These are phyloP conservation scores for Entomophthora muscae DNA, from an alignment of 371 early-diverging fungal genomes.

Conservation along the genomic window DNA sequence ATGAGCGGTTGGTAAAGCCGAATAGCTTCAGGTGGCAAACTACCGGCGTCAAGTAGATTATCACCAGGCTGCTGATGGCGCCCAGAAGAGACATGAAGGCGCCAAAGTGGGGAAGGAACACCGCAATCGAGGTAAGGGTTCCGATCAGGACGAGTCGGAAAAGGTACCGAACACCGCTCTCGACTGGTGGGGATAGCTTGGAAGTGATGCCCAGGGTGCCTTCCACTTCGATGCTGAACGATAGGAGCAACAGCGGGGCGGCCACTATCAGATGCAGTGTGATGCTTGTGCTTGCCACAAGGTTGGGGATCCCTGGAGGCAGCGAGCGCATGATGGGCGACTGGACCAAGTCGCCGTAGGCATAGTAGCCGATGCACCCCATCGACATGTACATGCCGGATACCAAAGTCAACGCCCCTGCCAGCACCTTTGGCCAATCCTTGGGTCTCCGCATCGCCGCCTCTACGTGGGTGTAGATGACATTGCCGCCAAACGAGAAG, in stretches of 20 bases:
- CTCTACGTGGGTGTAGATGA: constrained; percentile 39
- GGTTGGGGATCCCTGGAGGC: constrained; percentile 37
- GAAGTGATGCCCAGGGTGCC: background rate
- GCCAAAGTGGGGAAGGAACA: constrained; percentile 59
- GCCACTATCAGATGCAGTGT: constrained; percentile 63
- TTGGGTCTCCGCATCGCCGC: constrained; percentile 31
- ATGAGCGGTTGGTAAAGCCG: constrained; percentile 20
- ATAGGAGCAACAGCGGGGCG: constrained; percentile 56
- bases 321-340: constrained; percentile 54
- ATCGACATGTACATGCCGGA: constrained; percentile 50
- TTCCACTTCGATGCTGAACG: constrained; percentile 56
- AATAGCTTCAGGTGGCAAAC: constrained; percentile 57
- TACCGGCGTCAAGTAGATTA: constrained; percentile 70
- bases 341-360: constrained; percentile 45
- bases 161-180: constrained; percentile 31
- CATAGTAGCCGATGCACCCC: constrained; percentile 60
- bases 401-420: constrained; percentile 46
- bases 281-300: constrained; percentile 50
- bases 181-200: constrained; percentile 13
- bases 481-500: constrained; percentile 61
- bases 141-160: constrained; percentile 32
- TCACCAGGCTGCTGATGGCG: constrained; percentile 48
- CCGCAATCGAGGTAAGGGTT: constrained; percentile 31
- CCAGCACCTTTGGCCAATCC: constrained; percentile 48
- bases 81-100: constrained; percentile 69